A percentile compares a stretch with the other conserved stretches of the same genome.
Conservation (phyloP, 1,139 yeast species). For the Candida neerlandica region DNA sequence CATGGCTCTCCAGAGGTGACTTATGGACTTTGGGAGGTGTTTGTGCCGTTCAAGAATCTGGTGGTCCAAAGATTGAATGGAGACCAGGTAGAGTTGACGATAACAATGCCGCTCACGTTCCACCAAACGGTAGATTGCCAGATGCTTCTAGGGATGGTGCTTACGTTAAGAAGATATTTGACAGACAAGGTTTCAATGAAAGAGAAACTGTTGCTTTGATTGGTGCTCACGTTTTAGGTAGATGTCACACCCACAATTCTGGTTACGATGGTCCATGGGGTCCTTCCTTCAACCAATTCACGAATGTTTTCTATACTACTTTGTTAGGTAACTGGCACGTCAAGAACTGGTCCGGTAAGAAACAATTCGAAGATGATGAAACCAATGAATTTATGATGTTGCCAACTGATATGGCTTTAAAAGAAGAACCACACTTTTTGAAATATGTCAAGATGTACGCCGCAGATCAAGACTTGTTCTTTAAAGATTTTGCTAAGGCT, state of each 20-base stretch:
- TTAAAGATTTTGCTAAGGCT: slow-evolving; percentile 70
- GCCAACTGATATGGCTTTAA: slow-evolving; percentile 78
- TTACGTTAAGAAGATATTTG: slow-evolving; percentile 68
- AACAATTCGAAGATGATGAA: slow-evolving; percentile 75
- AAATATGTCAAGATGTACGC: slow-evolving; percentile 75
- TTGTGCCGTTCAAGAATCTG: slow-evolving; percentile 79
- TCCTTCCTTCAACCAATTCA: slow-evolving; percentile 80
- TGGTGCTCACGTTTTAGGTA: slow-evolving; percentile 88
- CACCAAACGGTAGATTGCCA: slow-evolving; percentile 77
- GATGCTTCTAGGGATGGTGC: slow-evolving; percentile 73
- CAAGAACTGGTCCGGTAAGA: slow-evolving; percentile 73
- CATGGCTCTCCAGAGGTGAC: slow-evolving; percentile 87
- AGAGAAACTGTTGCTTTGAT: slow-evolving; percentile 82
- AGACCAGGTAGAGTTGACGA: slow-evolving; percentile 68
- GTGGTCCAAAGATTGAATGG: slow-evolving; percentile 88
- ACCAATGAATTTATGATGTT: slow-evolving; percentile 86
- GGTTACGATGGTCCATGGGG: slow-evolving; percentile 98
- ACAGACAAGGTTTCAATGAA: slow-evolving; percentile 76
- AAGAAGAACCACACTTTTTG: slow-evolving; percentile 64
- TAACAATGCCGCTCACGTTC: slow-evolving; percentile 34
- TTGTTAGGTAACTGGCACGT: slow-evolving; percentile 78
- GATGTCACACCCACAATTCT: slow-evolving; percentile 64
- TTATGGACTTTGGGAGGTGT: slow-evolving; percentile 89
- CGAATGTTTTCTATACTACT: slow-evolving; percentile 78
- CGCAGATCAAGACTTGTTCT: slow-evolving; percentile 66